These are phyloP conservation scores for Kalmanozyma brasiliensis DNA, from an alignment of 1,284 basidiomycete species.

Conservation along the genomic window DNA sequence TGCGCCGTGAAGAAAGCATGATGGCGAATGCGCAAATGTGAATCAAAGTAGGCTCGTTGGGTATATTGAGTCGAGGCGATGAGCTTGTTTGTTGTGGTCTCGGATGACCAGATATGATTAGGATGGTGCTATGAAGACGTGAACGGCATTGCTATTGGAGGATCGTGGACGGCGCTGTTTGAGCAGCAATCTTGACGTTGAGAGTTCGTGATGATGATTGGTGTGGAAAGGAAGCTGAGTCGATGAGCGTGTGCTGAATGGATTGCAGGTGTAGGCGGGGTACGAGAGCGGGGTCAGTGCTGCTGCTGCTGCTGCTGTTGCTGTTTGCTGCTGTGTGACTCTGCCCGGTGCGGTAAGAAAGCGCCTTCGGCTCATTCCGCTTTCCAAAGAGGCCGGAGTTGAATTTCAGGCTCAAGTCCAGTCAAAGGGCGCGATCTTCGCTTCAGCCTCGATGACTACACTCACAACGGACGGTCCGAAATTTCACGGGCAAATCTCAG, in stretches of 20 bases:
- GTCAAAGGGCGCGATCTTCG: conserved; percentile 17
- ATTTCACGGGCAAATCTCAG: conserved; percentile 5
- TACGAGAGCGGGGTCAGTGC: too few species aligned
- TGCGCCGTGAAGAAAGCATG: conserved; percentile 28
- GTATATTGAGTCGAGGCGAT: too few species aligned
- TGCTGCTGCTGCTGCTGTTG: too few species aligned
- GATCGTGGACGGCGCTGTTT: conserved; percentile 1
- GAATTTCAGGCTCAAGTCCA: conserved; percentile 1
- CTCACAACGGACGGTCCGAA: neutral
- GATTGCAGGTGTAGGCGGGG: too few species aligned
- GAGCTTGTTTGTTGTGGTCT: too few species aligned
- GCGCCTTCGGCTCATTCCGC: conserved; percentile 32
- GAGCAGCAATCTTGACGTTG: too few species aligned
- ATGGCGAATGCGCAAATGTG: neutral
- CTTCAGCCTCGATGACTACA: conserved; percentile 1
- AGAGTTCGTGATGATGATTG: neutral
- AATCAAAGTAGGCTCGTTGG: neutral
- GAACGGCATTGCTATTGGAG: conserved; percentile 14
- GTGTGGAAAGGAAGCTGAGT: neutral
- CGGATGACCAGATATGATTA: neutral
- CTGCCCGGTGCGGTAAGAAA: conserved; percentile 20
- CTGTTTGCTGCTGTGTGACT: too few species aligned
- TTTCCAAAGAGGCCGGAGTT: conserved; percentile 16
- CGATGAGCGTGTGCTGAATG: too few species aligned
- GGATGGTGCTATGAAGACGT: conserved; percentile 12